Percentiles rank a stretch among this genome's conserved stretches.
Evolutionary conservation across 2,329 filamentous ascomycete genomes (phyloP).

Genomic region (Clarireedia sp.): DNA sequence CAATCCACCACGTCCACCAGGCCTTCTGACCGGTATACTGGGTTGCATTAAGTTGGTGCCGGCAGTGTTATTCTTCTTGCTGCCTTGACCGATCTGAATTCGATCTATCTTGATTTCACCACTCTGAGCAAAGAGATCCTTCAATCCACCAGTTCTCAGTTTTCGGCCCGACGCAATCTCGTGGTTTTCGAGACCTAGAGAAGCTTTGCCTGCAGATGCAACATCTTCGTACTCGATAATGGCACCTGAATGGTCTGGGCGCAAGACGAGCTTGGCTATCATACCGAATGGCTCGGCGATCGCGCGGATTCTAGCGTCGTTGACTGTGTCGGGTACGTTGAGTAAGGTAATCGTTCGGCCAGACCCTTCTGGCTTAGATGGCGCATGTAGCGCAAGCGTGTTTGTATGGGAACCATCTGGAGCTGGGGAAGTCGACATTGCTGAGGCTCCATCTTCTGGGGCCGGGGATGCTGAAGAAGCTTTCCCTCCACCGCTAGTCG

Average conservation of each 20-base stretch:
- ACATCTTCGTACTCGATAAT: constrained; percentile 71
- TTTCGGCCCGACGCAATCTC: constrained; percentile 44
- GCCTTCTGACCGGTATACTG: constrained; percentile 27
- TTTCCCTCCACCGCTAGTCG: constrained; percentile 34
- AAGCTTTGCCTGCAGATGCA: constrained; percentile 61
- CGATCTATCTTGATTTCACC: constrained; percentile 37
- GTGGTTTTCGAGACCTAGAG: constrained; percentile 48
- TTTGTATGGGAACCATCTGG: constrained; percentile 16
- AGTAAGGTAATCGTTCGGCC: constrained; percentile 74
- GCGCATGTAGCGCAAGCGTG: constrained; percentile 22
- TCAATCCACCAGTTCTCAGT: constrained; percentile 46
- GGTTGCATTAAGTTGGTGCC: constrained; percentile 22
- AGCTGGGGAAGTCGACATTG: constrained; percentile 24
- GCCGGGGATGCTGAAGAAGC: constrained; percentile 29
- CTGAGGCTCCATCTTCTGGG: constrained; percentile 28
- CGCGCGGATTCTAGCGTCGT: constrained; percentile 71
- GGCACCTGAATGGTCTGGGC: constrained; percentile 76
- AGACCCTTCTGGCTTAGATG: constrained; percentile 42
- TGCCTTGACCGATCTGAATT: constrained; percentile 30
- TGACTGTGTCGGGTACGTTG: constrained; percentile 85
- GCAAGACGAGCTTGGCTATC: constrained; percentile 68
- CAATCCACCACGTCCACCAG: constrained; percentile 31
- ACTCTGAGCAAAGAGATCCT: constrained; percentile 47
- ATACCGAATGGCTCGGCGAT: constrained; percentile 63
- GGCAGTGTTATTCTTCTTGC: constrained; percentile 14